Conservation (phyloP, 1,139 yeast species). For the Meyerozyma carpophila region DNA sequence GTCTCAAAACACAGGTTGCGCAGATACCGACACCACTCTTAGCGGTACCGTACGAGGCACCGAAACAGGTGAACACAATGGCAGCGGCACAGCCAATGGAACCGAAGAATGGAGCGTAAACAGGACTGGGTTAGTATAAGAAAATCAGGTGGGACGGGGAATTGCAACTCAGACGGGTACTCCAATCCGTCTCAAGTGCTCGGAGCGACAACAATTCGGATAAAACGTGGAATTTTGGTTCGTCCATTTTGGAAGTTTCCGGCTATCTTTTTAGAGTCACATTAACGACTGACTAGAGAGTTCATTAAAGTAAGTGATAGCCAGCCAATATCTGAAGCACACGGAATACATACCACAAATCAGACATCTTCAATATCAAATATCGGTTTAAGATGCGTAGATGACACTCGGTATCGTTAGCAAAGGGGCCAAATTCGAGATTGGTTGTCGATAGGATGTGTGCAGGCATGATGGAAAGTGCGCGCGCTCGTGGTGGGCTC, state of each 20-base stretch:
- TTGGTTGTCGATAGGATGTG: constrained; percentile 6
- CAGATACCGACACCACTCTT: constrained; percentile 99
- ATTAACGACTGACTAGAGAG: too few species aligned
- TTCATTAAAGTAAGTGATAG: too few species aligned
- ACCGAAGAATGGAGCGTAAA: constrained; percentile 90
- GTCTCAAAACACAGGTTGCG: constrained; percentile 96
- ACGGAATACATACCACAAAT: constrained; percentile 52
- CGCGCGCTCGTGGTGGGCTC: constrained; percentile 2
- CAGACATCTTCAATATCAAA: constrained; percentile 33
- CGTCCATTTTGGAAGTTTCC: too few species aligned
- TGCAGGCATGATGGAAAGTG: constrained; percentile 4
- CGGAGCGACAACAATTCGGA: too few species aligned
- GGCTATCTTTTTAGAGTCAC: too few species aligned
- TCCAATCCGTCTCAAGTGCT: too few species aligned
- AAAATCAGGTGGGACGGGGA: not conserved
- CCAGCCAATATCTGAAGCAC: not conserved
- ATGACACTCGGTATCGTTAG: not conserved
- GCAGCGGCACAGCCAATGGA: constrained; percentile 99
- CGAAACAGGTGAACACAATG: constrained; percentile 95
- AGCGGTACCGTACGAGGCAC: constrained; percentile 99
- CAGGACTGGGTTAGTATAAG: constrained; percentile 48
- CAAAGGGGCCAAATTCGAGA: constrained; percentile 5
- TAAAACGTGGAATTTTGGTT: too few species aligned
- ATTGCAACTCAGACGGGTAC: too few species aligned
- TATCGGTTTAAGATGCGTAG: constrained; percentile 4